Evolutionary conservation across 176 grass and related monocot genomes (phyloP).

Genomic region (Neostapfia colusana): DNA sequence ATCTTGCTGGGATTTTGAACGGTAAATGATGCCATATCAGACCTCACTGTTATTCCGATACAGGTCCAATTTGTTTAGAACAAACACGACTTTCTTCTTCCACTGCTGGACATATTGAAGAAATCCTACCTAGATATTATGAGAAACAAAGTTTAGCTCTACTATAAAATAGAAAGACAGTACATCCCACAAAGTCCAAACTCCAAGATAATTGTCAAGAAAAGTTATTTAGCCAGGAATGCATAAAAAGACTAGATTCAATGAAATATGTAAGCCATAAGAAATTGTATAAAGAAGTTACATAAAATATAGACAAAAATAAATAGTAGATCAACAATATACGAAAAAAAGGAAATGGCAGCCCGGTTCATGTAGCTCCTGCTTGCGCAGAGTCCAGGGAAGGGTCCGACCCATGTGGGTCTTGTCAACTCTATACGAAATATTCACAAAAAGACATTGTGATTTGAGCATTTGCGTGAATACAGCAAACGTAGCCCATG

Average conservation of each 20-base stretch:
- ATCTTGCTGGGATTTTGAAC: slow-evolving; percentile 40
- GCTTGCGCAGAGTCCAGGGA: too few relatives aligned
- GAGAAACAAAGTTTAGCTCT: slow-evolving; percentile 15
- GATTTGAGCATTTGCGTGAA: background rate
- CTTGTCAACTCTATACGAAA: too few relatives aligned
- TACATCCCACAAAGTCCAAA: slow-evolving; percentile 3
- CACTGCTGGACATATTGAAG: slow-evolving; percentile 89
- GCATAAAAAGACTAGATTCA: slow-evolving; percentile 6
- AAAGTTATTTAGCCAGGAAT: slow-evolving; percentile 12
- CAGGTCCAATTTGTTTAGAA: slow-evolving; percentile 93
- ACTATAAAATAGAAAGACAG: slow-evolving; percentile 1
- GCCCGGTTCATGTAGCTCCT: too few relatives aligned
- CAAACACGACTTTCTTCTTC: slow-evolving; percentile 99
- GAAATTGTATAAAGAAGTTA: background rate
- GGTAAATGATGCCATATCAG: slow-evolving; percentile 38
- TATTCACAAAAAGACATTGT: too few relatives aligned
- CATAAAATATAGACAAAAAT: background rate
- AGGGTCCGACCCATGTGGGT: too few relatives aligned
- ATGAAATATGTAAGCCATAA: background rate
- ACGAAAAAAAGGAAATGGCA: too few relatives aligned
- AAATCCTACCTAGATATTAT: slow-evolving; percentile 80
- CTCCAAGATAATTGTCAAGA: background rate
- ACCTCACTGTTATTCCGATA: slow-evolving; percentile 83
- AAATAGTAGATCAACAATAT: background rate
- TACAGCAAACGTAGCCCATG: background rate